Base-by-base conservation (phyloP, 73 alveolate species). In the Blepharisma japonicum region DNA sequence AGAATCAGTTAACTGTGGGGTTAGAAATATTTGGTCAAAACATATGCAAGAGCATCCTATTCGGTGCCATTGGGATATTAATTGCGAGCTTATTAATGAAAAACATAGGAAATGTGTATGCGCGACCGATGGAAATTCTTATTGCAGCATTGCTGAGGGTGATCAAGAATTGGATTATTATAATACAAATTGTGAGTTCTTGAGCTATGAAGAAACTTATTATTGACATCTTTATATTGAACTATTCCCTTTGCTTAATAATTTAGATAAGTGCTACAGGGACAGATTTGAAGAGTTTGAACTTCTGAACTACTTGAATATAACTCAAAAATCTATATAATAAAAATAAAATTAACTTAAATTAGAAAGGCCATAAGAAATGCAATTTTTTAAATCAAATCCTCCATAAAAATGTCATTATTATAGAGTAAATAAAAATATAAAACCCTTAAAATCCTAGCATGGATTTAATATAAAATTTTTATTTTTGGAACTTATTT, bases 201-300 rank as follows among this genome's bases (percentile, higher is more conserved):
- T 61, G 14, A 61, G 23, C 47, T 9, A 61, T 14, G 14, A 25
- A 14, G 50, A 61, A 61, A 39, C 2, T 61, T 61, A 14, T 61
- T n/a, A 8, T 20, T 61, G 74, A 48, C 23, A 61, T 61, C 47
- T 61, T 20, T 61, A 18, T 25, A 61, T 61, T 61, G 74, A 61
- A n/a, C 23, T 61, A 14, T 61, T 61, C 23, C 74, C 74, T 20
- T 14, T 61, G 48, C 46, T 61, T 14, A n/a, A 61, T 61, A 61
- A 61, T 8, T n/a, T 61, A n/a, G n/a, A n/a, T 8, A 8, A 20
- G 74, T 61, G 74, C 47, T n/a, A 1, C 5, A 14, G 11, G 38
- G 18, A 9, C 14, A 8, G 39, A 25, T 61, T 61, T 61, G 74
- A 61, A 25, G 74, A 61, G n/a, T 20, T 61, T 8, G 47, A 14